Percentiles rank a stretch among this genome's conserved stretches.
Conservation (phyloP, 2,329 filamentous ascomycete genomes). For the Apiospora hydei region DNA sequence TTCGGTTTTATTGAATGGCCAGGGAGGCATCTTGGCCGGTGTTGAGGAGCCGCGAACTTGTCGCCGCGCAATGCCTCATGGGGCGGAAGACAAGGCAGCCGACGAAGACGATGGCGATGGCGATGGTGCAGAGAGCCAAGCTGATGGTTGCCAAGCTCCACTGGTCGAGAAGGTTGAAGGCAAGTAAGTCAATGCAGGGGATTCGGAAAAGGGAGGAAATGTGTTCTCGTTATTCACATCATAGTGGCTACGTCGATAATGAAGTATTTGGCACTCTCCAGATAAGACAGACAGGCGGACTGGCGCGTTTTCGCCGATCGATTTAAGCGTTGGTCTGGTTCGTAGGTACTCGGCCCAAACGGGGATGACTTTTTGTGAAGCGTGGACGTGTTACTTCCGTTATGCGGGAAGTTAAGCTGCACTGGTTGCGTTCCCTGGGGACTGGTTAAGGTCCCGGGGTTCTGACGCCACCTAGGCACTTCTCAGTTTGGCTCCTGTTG, state of each 20-base stretch:
- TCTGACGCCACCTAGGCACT: slow-evolving; percentile 8
- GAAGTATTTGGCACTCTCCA: slow-evolving; percentile 2
- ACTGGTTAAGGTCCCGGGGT: not conserved
- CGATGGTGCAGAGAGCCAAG: not conserved
- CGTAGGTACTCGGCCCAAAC: not conserved
- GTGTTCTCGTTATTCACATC: slow-evolving; percentile 15
- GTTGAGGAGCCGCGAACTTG: slow-evolving; percentile 31
- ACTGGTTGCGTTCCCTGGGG: not conserved
- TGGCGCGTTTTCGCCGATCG: not conserved
- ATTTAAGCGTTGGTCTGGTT: slow-evolving; percentile 4
- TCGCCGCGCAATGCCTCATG: slow-evolving; percentile 29
- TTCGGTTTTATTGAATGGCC: slow-evolving; percentile 46
- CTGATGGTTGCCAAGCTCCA: slow-evolving; percentile 1
- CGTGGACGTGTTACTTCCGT: slow-evolving; percentile 14
- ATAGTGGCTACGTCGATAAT: slow-evolving; percentile 10
- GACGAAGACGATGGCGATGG: not conserved
- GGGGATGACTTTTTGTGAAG: slow-evolving; percentile 19
- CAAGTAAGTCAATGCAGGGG: slow-evolving; percentile 9
- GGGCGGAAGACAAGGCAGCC: not conserved
- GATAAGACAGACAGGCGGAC: not conserved
- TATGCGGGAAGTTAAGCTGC: slow-evolving; percentile 11
- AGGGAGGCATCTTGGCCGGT: slow-evolving; percentile 45
- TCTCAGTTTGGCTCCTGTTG: not conserved
- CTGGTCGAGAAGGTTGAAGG: not conserved
- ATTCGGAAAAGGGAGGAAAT: not conserved